Percentiles rank a stretch among this genome's conserved stretches.
Evolutionary conservation across 257 asterid species (phyloP).

Genomic region (Ajuga chamaepitys): DNA sequence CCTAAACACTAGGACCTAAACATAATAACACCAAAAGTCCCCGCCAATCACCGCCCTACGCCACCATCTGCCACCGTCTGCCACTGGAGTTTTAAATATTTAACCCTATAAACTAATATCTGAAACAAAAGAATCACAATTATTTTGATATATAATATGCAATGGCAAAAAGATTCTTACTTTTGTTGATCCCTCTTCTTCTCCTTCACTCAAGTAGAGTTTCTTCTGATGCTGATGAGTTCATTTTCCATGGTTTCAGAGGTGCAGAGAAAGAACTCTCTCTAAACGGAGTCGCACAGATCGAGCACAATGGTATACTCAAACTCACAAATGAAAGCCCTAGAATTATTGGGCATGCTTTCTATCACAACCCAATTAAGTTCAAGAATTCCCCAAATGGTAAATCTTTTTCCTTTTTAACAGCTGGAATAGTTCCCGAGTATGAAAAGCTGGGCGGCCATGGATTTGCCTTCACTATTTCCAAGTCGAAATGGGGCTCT

Average conservation of each 20-base stretch:
- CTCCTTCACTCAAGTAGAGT: conserved; percentile 24
- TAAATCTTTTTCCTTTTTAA: conserved; percentile 48
- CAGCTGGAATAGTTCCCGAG: conserved; percentile 57
- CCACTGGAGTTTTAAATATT: too few relatives aligned
- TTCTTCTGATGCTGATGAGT: conserved; percentile 31
- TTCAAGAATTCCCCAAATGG: conserved; percentile 41
- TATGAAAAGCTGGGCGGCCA: conserved; percentile 48
- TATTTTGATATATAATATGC: conserved; percentile 5
- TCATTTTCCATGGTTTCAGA: conserved; percentile 44
- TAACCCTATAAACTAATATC: too few relatives aligned
- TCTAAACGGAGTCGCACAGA: conserved; percentile 44
- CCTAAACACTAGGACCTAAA: too few relatives aligned
- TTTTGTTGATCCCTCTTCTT: conserved; percentile 14
- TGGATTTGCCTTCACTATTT: conserved; percentile 54
- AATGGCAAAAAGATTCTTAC: conserved; percentile 29
- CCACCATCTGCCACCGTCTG: too few relatives aligned
- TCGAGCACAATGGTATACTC: conserved; percentile 43
- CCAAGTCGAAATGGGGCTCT: conserved; percentile 33
- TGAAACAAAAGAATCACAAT: not conserved
- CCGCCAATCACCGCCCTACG: too few relatives aligned
- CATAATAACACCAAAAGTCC: too few relatives aligned
- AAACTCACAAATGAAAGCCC: conserved; percentile 38
- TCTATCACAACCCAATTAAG: conserved; percentile 33
- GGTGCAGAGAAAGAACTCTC: conserved; percentile 17
- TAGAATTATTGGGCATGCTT: conserved; percentile 47